These are phyloP conservation scores for Zasmidium cellare DNA, from an alignment of 2,329 filamentous ascomycete genomes.

Conservation along the genomic window DNA sequence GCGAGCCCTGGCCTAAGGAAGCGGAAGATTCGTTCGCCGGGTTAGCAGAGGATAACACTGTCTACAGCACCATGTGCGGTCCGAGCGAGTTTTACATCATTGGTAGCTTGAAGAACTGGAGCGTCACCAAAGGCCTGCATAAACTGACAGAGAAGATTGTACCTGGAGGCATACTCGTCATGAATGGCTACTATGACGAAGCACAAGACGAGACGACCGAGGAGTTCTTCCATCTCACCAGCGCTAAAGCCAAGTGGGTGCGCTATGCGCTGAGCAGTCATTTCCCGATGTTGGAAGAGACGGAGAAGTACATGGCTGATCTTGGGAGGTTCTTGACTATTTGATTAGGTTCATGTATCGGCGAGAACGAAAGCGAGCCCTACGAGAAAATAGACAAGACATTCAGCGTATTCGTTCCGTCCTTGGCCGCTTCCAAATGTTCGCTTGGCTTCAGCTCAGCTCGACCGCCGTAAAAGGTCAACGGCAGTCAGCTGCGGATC, in stretches of 20 bases:
- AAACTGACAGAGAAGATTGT: conserved; percentile 40
- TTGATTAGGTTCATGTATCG: neutral
- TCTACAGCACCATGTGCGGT: conserved; percentile 38
- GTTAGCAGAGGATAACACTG: conserved; percentile 36
- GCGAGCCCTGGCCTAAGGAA: conserved; percentile 33
- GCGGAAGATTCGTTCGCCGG: conserved; percentile 26
- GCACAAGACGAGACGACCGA: conserved; percentile 36
- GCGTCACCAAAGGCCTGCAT: conserved; percentile 34
- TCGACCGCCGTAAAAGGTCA: neutral
- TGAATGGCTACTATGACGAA: conserved; percentile 47
- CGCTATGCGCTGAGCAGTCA: conserved; percentile 36
- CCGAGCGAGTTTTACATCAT: conserved; percentile 37
- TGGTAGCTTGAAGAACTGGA: conserved; percentile 44
- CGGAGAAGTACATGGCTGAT: conserved; percentile 37
- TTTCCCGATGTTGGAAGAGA: conserved; percentile 41
- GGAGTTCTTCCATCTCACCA: conserved; percentile 40
- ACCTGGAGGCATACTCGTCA: conserved; percentile 35
- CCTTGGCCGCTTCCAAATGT: neutral
- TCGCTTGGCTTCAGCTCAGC: neutral
- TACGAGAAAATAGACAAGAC: no score
- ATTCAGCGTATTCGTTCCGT: neutral
- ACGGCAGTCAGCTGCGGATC: neutral
- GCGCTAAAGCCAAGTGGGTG: conserved; percentile 43
- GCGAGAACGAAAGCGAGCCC: no score
- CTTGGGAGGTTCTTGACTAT: conserved; percentile 37